Evolutionary conservation across 2,329 filamentous ascomycete genomes (phyloP).

Genomic region (Nigrospora oryzae): DNA sequence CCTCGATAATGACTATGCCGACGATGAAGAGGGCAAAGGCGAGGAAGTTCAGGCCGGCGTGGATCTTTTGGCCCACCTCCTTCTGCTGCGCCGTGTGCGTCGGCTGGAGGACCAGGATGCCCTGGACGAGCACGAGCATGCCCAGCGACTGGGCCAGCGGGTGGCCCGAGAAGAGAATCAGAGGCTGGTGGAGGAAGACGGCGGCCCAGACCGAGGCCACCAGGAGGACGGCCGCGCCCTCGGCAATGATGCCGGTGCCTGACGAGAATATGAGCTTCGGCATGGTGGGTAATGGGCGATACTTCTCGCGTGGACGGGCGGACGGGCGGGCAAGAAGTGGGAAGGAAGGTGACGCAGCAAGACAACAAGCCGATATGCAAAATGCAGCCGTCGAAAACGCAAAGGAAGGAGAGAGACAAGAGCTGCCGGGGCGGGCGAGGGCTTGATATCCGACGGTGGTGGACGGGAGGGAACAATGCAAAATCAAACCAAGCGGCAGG

Average conservation of each 20-base stretch:
- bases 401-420: neutral
- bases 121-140: slow-evolving; percentile 68
- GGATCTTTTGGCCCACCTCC: slow-evolving; percentile 45
- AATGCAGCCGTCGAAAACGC: neutral
- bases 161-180: slow-evolving; percentile 83
- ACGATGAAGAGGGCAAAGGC: slow-evolving; percentile 53
- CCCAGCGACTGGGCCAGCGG: slow-evolving; percentile 64
- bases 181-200: slow-evolving; percentile 53
- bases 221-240: slow-evolving; percentile 70
- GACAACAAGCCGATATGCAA: neutral
- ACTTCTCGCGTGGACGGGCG: neutral
- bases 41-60: slow-evolving; percentile 62
- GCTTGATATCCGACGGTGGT: neutral
- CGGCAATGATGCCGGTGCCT: slow-evolving; percentile 78
- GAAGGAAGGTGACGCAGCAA: neutral
- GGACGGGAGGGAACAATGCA: neutral
- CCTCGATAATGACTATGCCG: slow-evolving; percentile 65
- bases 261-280: slow-evolving; percentile 20
- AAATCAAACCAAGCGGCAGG: neutral
- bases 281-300: slow-evolving; percentile 9
- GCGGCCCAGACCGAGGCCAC: slow-evolving; percentile 68
- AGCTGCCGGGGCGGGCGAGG: too few species aligned
- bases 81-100: slow-evolving; percentile 75
- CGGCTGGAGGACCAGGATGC: slow-evolving; percentile 78
- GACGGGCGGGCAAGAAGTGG: neutral